A percentile compares a stretch with the other conserved stretches of the same genome.
Conservation (phyloP, 2,329 filamentous ascomycete species). For the Penicillium sclerotiorum region DNA sequence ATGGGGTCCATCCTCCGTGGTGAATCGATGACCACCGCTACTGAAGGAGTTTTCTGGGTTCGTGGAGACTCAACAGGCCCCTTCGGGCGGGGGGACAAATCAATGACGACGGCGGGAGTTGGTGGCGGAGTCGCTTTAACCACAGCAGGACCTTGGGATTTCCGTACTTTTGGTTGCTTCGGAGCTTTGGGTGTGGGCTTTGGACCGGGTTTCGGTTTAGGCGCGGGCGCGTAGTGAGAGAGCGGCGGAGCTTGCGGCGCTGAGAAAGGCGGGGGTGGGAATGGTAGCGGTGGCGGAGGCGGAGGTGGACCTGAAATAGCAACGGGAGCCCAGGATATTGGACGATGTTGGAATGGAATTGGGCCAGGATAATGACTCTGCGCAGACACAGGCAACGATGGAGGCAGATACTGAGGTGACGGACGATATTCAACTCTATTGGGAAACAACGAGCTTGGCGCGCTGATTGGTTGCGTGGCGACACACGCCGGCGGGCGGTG, state of each 20-base stretch:
- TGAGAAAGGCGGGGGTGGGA: too few species aligned
- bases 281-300: too few species aligned
- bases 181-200: too few species aligned
- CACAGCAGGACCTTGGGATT: too few species aligned
- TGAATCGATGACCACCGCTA: slow-evolving; percentile 18
- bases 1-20: slow-evolving; percentile 15
- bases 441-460: not conserved
- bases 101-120: not conserved
- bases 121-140: not conserved
- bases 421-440: not conserved
- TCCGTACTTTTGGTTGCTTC: too few species aligned
- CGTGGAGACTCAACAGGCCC: not conserved
- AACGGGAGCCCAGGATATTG: too few species aligned
- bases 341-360: too few species aligned
- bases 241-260: too few species aligned
- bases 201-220: too few species aligned
- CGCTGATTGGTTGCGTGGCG: not conserved
- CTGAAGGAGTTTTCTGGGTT: not conserved
- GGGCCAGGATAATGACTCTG: too few species aligned
- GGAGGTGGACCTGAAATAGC: too few species aligned
- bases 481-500: not conserved
- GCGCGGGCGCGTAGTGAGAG: too few species aligned
- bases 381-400: not conserved
- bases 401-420: not conserved
- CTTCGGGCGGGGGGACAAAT: not conserved